Conservation (phyloP, 2,329 filamentous ascomycete genomes). For the Decorospora gaudefroyi region DNA sequence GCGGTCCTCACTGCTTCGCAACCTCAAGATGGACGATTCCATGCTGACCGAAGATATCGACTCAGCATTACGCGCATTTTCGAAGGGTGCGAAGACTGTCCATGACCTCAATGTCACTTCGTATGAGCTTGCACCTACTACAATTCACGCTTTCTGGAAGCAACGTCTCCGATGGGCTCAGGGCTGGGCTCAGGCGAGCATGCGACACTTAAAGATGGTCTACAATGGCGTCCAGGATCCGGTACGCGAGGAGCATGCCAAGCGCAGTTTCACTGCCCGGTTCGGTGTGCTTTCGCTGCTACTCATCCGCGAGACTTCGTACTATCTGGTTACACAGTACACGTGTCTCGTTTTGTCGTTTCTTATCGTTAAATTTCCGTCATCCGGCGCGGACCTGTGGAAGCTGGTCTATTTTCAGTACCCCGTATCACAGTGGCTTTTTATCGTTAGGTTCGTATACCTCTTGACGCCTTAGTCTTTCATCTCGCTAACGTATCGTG, state of each 20-base stretch:
- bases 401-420: slow-evolving; percentile 56
- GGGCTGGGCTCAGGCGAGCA: slow-evolving; percentile 56
- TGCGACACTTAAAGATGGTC: slow-evolving; percentile 50
- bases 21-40: slow-evolving; percentile 56
- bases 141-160: slow-evolving; percentile 54
- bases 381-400: slow-evolving; percentile 44
- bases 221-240: slow-evolving; percentile 50
- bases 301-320: slow-evolving; percentile 53
- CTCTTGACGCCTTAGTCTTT: slow-evolving; percentile 6
- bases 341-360: slow-evolving; percentile 54
- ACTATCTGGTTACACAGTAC: slow-evolving; percentile 57
- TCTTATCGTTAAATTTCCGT: slow-evolving; percentile 53
- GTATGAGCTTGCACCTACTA: slow-evolving; percentile 56
- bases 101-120: slow-evolving; percentile 57
- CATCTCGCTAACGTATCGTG: slow-evolving; percentile 21
- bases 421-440: slow-evolving; percentile 55
- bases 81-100: slow-evolving; percentile 50
- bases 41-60: slow-evolving; percentile 59
- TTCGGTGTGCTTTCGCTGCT: slow-evolving; percentile 55
- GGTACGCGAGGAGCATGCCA: slow-evolving; percentile 29
- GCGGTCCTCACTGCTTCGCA: slow-evolving; percentile 51
- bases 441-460: slow-evolving; percentile 49
- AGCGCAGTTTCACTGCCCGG: slow-evolving; percentile 46
- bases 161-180: slow-evolving; percentile 58
- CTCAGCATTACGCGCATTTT: slow-evolving; percentile 54